Percentiles rank a stretch among this genome's conserved stretches.
These are phyloP conservation scores for Austroboletus novae-zelandiae DNA, from an alignment of 1,284 basidiomycete species.

Conservation along the genomic window DNA sequence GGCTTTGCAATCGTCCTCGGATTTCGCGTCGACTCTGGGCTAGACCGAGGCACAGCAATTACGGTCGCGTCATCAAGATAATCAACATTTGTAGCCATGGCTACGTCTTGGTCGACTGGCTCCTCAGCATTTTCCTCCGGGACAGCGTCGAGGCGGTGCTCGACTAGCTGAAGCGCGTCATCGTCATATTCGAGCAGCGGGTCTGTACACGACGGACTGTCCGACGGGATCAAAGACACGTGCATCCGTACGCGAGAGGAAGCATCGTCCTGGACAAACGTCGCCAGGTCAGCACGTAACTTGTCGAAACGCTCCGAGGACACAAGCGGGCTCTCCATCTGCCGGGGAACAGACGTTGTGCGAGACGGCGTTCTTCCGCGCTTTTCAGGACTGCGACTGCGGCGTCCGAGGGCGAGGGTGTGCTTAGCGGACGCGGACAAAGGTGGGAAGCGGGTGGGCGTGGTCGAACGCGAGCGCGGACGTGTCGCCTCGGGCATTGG, in stretches of 20 bases:
- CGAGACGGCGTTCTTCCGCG: conserved; percentile 4
- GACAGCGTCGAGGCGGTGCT: conserved; percentile 5
- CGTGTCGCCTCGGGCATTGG: conserved; percentile 28
- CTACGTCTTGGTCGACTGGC: conserved; percentile 1
- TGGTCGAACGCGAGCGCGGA: conserved; percentile 7
- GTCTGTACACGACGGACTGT: neutral
- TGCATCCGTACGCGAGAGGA: conserved; percentile 1
- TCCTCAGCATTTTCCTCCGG: conserved; percentile 11
- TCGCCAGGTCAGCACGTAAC: conserved; percentile 18
- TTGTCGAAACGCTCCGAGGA: conserved; percentile 30
- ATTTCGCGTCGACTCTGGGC: conserved; percentile 18
- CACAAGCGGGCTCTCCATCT: conserved; percentile 11
- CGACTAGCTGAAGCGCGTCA: conserved; percentile 6
- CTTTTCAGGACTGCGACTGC: conserved; percentile 18
- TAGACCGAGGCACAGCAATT: conserved; percentile 1
- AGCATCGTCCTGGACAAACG: conserved; percentile 9
- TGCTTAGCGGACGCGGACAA: conserved; percentile 25
- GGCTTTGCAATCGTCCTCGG: conserved; percentile 26
- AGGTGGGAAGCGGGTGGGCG: conserved; percentile 10
- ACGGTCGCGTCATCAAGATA: conserved; percentile 1
- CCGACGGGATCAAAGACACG: no score
- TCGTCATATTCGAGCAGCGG: neutral
- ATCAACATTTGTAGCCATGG: neutral
- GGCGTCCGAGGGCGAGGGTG: conserved; percentile 17
- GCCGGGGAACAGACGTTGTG: neutral